Conservation (phyloP, 345 rosid species). For the Eucalyptus lansdowneana region DNA sequence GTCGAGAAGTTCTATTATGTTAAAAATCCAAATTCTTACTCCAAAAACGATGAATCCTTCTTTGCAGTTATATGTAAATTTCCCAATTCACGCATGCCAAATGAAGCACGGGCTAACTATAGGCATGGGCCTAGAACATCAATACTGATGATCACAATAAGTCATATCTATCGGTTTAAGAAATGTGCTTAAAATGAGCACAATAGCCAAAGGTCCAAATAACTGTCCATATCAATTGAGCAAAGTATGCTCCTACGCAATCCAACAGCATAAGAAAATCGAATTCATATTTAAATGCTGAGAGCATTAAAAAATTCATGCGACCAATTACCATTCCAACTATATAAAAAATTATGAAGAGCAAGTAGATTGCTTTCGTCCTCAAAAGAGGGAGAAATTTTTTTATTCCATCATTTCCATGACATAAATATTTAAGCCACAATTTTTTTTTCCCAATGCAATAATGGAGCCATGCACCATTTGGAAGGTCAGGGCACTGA, state of each 20-base stretch:
- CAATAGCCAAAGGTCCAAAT: neutral
- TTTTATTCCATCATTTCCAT: neutral
- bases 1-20: neutral
- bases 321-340: neutral
- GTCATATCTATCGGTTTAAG: neutral
- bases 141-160: fast-evolving
- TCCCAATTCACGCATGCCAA: neutral
- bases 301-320: neutral
- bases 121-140: neutral
- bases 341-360: neutral
- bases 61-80: neutral
- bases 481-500: neutral
- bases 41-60: neutral
- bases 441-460: neutral
- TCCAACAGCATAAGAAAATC: neutral
- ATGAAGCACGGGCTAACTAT: neutral
- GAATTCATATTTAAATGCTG: neutral
- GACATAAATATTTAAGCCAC: neutral
- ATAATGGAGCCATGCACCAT: neutral
- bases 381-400: neutral
- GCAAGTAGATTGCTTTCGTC: neutral
- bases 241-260: neutral
- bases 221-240: neutral
- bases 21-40: neutral
- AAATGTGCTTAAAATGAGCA: neutral